phyloP scores from a whole-genome alignment of 768 basidiomycete genomes.

The Rossbeevera mucosa region DNA sequence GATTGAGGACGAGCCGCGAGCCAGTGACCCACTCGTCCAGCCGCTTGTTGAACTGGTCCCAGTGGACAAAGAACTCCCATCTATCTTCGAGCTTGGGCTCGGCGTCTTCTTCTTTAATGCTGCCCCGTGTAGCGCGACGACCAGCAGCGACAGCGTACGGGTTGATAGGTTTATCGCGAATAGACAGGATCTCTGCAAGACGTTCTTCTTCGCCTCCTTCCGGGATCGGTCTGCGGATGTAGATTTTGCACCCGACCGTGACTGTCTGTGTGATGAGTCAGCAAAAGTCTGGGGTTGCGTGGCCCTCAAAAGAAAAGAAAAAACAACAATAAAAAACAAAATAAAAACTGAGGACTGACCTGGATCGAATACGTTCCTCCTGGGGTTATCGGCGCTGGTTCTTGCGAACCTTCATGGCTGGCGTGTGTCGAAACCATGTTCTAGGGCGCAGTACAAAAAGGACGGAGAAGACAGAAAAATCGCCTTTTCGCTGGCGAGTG shows the following conservation, averaged over 20 bases:
- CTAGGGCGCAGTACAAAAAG: background rate
- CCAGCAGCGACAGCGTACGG: constrained; percentile 35
- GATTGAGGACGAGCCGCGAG: constrained; percentile 73
- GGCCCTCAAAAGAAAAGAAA: constrained; percentile 6
- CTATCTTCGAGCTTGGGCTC: constrained; percentile 66
- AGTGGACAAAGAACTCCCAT: constrained; percentile 95
- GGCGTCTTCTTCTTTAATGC: constrained; percentile 44
- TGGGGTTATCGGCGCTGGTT: constrained; percentile 62
- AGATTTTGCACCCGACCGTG: constrained; percentile 92
- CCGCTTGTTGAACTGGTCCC: constrained; percentile 99
- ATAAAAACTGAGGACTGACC: constrained; percentile 39
- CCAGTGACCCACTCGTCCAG: constrained; percentile 96
- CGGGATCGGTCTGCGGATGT: constrained; percentile 73
- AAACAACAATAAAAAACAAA: background rate
- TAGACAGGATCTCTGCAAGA: constrained; percentile 92
- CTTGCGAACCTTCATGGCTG: constrained; percentile 32
- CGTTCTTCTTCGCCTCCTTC: constrained; percentile 82
- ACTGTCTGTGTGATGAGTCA: constrained; percentile 61
- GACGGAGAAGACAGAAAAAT: constrained; percentile 4
- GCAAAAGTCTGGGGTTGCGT: constrained; percentile 19
- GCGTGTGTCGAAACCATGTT: constrained; percentile 30
- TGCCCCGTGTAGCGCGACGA: constrained; percentile 39
- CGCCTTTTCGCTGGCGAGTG: constrained; percentile 1
- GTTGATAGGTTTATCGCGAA: constrained; percentile 78
- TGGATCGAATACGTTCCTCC: constrained; percentile 76